These are phyloP conservation scores for Acanthamoeba castellanii DNA, from an alignment of 208 protist genomes.

Conservation along the genomic window DNA sequence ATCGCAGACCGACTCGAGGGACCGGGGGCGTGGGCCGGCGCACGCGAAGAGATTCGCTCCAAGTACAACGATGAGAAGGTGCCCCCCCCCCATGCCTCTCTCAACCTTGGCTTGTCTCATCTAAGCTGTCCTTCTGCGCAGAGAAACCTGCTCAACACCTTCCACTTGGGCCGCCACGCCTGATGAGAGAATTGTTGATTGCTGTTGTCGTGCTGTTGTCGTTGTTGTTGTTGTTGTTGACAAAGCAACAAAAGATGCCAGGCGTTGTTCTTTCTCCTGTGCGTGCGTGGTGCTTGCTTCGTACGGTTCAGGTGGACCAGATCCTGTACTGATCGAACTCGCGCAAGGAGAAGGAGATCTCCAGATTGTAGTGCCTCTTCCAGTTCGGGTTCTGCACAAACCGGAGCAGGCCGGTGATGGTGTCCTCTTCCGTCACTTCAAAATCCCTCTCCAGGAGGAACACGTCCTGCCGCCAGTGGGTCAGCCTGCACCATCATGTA, in stretches of 20 bases:
- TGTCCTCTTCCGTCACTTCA: slow-evolving; percentile 25
- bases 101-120: neutral
- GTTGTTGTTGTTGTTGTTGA: too few relatives aligned
- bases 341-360: slow-evolving; percentile 35
- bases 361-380: slow-evolving; percentile 64
- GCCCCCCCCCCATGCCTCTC: neutral
- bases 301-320: neutral
- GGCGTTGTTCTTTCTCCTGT: too few relatives aligned
- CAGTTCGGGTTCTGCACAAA: slow-evolving; percentile 56
- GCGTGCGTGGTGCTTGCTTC: too few relatives aligned
- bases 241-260: too few relatives aligned
- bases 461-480: slow-evolving; percentile 55
- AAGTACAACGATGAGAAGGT: slow-evolving; percentile 6
- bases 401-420: slow-evolving; percentile 26
- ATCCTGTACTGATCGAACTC: slow-evolving; percentile 27
- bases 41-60: slow-evolving; percentile 38
- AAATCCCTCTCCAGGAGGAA: slow-evolving; percentile 48
- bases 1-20: slow-evolving; percentile 29
- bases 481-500: neutral
- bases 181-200: too few relatives aligned
- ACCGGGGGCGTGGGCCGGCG: slow-evolving; percentile 31
- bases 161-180: neutral
- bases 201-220: too few relatives aligned
- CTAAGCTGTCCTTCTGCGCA: neutral
- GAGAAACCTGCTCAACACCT: neutral